Evolutionary conservation across 2,329 filamentous ascomycete species (phyloP).

Genomic region (Teratosphaeria destructans): DNA sequence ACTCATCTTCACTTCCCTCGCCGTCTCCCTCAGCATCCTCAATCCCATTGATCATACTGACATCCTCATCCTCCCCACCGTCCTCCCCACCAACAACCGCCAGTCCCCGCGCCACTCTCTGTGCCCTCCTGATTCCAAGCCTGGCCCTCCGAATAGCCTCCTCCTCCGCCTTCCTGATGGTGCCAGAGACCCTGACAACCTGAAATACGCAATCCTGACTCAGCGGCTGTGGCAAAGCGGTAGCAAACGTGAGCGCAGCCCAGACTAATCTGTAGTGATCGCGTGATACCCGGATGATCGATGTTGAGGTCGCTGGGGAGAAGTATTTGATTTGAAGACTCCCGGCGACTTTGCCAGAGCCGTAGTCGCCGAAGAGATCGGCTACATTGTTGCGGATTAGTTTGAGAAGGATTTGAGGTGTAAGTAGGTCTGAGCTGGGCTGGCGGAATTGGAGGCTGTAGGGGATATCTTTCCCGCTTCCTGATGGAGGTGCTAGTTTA

Average conservation of each 20-base stretch:
- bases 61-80: constrained; percentile 28
- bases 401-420: constrained; percentile 53
- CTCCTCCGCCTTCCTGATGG: constrained; percentile 83
- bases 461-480: constrained; percentile 33
- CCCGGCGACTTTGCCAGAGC: constrained; percentile 60
- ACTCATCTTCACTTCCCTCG: constrained; percentile 11
- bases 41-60: constrained; percentile 35
- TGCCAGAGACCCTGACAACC: constrained; percentile 81
- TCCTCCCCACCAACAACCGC: constrained; percentile 19
- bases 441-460: constrained; percentile 64
- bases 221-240: constrained; percentile 51
- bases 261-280: constrained; percentile 79
- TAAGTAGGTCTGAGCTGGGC: constrained; percentile 65
- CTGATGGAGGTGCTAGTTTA: constrained; percentile 17
- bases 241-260: constrained; percentile 77
- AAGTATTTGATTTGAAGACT: constrained; percentile 83
- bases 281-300: constrained; percentile 76
- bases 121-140: constrained; percentile 57
- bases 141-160: constrained; percentile 75
- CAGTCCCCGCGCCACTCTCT: constrained; percentile 35
- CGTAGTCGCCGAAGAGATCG: constrained; percentile 79
- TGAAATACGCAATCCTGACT: constrained; percentile 63
- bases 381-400: constrained; percentile 61
- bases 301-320: constrained; percentile 83
- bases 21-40: constrained; percentile 37